These are phyloP conservation scores for Epichloe sibirici DNA, from an alignment of 2,329 filamentous ascomycete genomes.

Conservation along the genomic window DNA sequence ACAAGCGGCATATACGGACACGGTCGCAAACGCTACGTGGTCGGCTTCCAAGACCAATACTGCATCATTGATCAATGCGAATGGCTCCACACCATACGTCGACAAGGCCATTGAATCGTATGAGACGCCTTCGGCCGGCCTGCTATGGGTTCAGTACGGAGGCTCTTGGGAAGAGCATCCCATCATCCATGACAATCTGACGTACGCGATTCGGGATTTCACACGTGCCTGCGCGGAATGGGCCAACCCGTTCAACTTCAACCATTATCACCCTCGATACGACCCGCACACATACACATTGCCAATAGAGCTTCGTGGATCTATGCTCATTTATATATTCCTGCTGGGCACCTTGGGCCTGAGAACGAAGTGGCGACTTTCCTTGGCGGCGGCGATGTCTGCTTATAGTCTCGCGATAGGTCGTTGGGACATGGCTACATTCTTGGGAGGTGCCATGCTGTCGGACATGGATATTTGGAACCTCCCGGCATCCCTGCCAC, in stretches of 20 bases:
- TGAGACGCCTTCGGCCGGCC: constrained; percentile 5
- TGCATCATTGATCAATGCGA: neutral
- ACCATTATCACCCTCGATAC: constrained; percentile 26
- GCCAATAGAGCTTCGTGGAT: constrained; percentile 29
- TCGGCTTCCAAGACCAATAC: neutral
- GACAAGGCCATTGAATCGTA: constrained; percentile 1
- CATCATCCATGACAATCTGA: constrained; percentile 25
- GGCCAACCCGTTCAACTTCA: constrained; percentile 29
- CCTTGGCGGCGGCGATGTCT: constrained; percentile 17
- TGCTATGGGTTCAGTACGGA: constrained; percentile 25
- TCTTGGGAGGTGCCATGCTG: constrained; percentile 24
- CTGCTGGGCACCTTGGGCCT: constrained; percentile 25
- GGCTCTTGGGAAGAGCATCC: constrained; percentile 30
- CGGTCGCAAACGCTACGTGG: too few relatives aligned
- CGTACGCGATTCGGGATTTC: constrained; percentile 26
- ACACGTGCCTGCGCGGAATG: constrained; percentile 25
- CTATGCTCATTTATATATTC: constrained; percentile 28
- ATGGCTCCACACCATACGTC: too few relatives aligned
- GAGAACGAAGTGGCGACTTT: constrained; percentile 21
- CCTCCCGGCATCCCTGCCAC: neutral
- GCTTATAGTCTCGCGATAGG: constrained; percentile 22
- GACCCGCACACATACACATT: constrained; percentile 30
- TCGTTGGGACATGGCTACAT: constrained; percentile 29
- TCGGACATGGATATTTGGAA: constrained; percentile 24
- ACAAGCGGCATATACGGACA: neutral